Base-by-base conservation (phyloP, 2,329 filamentous ascomycete genomes). In the Fusarium keratoplasticum region DNA sequence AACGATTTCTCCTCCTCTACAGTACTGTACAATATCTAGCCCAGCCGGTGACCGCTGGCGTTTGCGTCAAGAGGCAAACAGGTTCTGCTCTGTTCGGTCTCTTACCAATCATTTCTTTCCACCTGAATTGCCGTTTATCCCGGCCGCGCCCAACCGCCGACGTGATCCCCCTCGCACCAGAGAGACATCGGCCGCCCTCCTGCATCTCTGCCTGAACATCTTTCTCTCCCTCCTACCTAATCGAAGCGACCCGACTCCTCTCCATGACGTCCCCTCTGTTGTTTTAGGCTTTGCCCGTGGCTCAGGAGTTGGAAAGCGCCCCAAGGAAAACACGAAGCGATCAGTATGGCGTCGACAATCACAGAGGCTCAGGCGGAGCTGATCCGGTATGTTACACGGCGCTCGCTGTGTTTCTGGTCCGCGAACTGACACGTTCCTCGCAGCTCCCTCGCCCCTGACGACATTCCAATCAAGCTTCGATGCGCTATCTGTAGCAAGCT, bases 401-500 rank as follows among this genome's bases (percentile, higher is more conserved):
- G 14, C 42, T 35, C 31, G 60, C 54, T 29, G 18, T 52, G 47
- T 52, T 57, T 70, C 54, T 33, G 40, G 38, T 31, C 35, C 29
- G 57, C 66, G 61, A 61, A 67, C 65, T 67, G 55, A 76, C n/a
- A 61, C 65, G 20, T 44, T n/a, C 61, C 31, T 57, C 60, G n/a
- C 80, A 97, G 95, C 82, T 92, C 93, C 59, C 88, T 98, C 69
- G 86, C 90, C 22, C 90, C 93, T 74, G 94, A 96, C 78, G 94
- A 96, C 72, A 95, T 98, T 67, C 96, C 96, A n/a, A 95, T 95
- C 79, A 98, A 98, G 87, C 89, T 99, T 73, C 93, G 95, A 84
- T 99, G 96, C 87, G 95, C 95, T 61, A 94, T 95, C 77, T 99
- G 96, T 85, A 96, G 93, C 85, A 95, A 94, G 82, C 88, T 98